These are phyloP conservation scores for Protomyces arabidopsidicola DNA, from an alignment of 1,139 yeast species.

Conservation along the genomic window DNA sequence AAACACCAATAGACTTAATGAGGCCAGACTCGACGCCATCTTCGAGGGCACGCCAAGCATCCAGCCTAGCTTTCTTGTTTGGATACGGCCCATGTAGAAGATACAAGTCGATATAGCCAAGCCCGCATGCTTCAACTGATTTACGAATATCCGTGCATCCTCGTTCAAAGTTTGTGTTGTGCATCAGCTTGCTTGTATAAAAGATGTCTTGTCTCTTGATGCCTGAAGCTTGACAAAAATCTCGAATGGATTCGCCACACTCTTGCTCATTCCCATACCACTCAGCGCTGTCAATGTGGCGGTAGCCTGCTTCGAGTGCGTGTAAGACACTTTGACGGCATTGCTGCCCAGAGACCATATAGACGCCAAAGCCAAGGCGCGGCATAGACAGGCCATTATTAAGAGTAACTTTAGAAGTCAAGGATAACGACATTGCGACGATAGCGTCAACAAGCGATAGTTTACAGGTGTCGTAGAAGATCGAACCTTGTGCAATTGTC, in stretches of 20 bases:
- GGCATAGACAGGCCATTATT: conserved; percentile 48
- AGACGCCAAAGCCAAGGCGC: conserved; percentile 50
- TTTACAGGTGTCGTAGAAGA: too few relatives aligned
- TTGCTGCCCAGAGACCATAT: conserved; percentile 32
- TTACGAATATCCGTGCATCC: conserved; percentile 53
- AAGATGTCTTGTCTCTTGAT: conserved; percentile 56
- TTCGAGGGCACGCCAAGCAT: conserved; percentile 47
- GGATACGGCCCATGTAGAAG: conserved; percentile 43
- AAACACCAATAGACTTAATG: conserved; percentile 45
- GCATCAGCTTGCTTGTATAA: conserved; percentile 61
- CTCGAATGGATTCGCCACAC: conserved; percentile 49
- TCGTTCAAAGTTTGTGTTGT: conserved; percentile 44
- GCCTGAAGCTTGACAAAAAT: conserved; percentile 50
- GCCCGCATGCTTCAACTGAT: conserved; percentile 49
- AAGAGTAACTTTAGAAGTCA: not conserved
- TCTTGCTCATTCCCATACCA: conserved; percentile 51
- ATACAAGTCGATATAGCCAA: conserved; percentile 49
- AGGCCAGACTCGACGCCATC: conserved; percentile 42
- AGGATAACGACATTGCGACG: not conserved
- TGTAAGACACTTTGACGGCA: conserved; percentile 24
- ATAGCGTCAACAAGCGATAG: too few relatives aligned
- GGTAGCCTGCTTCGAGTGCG: conserved; percentile 36
- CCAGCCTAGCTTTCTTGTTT: conserved; percentile 39
- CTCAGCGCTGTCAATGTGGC: conserved; percentile 49
- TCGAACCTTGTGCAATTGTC: too few relatives aligned